These are phyloP conservation scores for Endothia cerciana DNA, from an alignment of 2,329 filamentous ascomycete genomes.

Conservation along the genomic window DNA sequence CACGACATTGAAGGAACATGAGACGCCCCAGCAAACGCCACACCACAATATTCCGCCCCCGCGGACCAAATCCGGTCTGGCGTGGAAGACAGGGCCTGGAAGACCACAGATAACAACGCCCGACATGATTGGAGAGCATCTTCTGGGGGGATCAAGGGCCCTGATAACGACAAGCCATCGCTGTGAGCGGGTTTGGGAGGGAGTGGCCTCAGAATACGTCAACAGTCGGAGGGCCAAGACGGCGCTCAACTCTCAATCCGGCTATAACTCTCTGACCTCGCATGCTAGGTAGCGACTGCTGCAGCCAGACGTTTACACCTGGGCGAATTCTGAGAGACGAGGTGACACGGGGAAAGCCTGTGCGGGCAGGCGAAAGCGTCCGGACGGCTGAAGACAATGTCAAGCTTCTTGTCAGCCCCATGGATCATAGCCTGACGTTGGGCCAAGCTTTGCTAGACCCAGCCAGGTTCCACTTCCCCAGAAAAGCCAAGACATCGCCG, in stretches of 20 bases:
- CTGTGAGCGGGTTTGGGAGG: not conserved
- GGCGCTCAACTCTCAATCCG: constrained; percentile 1
- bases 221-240: constrained; percentile 3
- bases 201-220: not conserved
- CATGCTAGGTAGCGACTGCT: not conserved
- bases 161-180: constrained; percentile 13
- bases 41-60: constrained; percentile 6
- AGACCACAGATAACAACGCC: constrained; percentile 15
- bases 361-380: not conserved
- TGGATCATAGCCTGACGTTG: not conserved
- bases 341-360: not conserved
- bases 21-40: not conserved
- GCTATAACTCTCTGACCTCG: not conserved
- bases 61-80: constrained; percentile 9
- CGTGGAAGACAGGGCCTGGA: not conserved
- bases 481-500: constrained; percentile 15
- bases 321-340: not conserved
- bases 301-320: not conserved
- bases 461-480: constrained; percentile 14
- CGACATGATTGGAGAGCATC: constrained; percentile 10
- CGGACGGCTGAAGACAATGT: not conserved
- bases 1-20: not conserved
- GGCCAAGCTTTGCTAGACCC: not conserved
- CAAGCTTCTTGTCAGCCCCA: not conserved
- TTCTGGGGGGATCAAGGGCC: not conserved